Percentiles rank a stretch among this genome's conserved stretches.
These are phyloP conservation scores for Ploettnerulaceae sp. DNA, from an alignment of 2,329 filamentous ascomycete genomes.

Conservation along the genomic window DNA sequence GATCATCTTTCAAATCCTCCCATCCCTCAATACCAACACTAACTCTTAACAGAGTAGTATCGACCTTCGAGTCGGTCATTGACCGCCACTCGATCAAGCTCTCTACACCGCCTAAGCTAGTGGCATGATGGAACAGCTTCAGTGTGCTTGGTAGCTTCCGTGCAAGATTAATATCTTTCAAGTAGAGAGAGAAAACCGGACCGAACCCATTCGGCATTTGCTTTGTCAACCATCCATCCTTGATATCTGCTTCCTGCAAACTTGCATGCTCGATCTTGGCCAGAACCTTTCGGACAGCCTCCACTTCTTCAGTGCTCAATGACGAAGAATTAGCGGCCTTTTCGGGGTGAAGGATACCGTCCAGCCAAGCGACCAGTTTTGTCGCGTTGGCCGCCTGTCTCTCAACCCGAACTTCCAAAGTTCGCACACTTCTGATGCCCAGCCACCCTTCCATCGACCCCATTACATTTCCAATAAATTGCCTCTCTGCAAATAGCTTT, in stretches of 20 bases:
- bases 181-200: constrained; percentile 75
- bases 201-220: constrained; percentile 94
- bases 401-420: constrained; percentile 75
- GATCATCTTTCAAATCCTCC: constrained; percentile 76
- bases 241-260: constrained; percentile 60
- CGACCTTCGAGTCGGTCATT: constrained; percentile 74
- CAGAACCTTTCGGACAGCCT: constrained; percentile 50
- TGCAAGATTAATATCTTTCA: constrained; percentile 58
- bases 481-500: constrained; percentile 60
- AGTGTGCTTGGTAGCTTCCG: constrained; percentile 71
- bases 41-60: constrained; percentile 68
- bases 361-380: constrained; percentile 67
- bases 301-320: constrained; percentile 35
- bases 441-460: constrained; percentile 91
- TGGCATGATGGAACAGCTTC: constrained; percentile 86
- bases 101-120: constrained; percentile 89
- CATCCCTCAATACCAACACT: constrained; percentile 84
- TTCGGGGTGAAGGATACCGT: constrained; percentile 30
- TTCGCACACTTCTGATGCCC: constrained; percentile 78
- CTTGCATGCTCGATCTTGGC: constrained; percentile 69
- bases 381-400: constrained; percentile 70
- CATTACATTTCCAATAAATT: constrained; percentile 79
- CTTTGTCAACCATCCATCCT: constrained; percentile 65
- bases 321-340: constrained; percentile 8
- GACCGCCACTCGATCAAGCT: constrained; percentile 94